Conservation (phyloP, 2,329 filamentous ascomycete genomes). For the Aspergillus tamarii region DNA sequence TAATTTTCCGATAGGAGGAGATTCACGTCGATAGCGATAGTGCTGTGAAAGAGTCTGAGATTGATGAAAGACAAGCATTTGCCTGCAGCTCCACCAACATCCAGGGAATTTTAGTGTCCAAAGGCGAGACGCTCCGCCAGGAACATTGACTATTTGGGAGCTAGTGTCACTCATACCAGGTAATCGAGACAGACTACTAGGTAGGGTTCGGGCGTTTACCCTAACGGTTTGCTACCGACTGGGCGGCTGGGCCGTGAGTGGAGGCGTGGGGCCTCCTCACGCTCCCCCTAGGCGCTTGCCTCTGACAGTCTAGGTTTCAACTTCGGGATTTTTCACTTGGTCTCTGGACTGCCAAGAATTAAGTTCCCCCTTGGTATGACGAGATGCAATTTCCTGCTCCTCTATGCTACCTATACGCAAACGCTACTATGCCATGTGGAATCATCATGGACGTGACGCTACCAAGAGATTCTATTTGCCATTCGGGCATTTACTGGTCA, state of each 20-base stretch:
- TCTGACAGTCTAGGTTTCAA: slow-evolving; percentile 37
- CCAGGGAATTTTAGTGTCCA: slow-evolving; percentile 5
- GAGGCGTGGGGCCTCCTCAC: slow-evolving; percentile 13
- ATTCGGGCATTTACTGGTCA: background rate
- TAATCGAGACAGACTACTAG: slow-evolving; percentile 9
- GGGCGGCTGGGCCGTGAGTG: slow-evolving; percentile 8
- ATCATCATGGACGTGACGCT: background rate
- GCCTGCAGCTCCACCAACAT: slow-evolving; percentile 9
- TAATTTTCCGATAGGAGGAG: slow-evolving; percentile 27
- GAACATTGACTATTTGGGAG: slow-evolving; percentile 17
- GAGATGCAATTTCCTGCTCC: slow-evolving; percentile 6
- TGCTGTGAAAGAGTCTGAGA: slow-evolving; percentile 27
- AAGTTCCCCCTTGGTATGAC: slow-evolving; percentile 2
- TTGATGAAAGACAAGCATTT: slow-evolving; percentile 31
- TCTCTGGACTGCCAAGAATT: slow-evolving; percentile 23
- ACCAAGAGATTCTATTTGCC: background rate
- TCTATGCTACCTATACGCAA: background rate
- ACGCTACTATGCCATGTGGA: background rate
- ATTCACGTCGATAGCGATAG: slow-evolving; percentile 26
- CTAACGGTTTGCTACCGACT: slow-evolving; percentile 14
- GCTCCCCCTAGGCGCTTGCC: slow-evolving; percentile 27
- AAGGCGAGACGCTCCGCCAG: slow-evolving; percentile 15
- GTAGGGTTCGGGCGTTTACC: slow-evolving; percentile 3
- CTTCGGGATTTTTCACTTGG: slow-evolving; percentile 15
- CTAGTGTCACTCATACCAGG: slow-evolving; percentile 19